Evolutionary conservation across 306 rosid genomes (phyloP), one percentile per base, ranked within the genome.

Genomic region (Nissolia schottii): DNA sequence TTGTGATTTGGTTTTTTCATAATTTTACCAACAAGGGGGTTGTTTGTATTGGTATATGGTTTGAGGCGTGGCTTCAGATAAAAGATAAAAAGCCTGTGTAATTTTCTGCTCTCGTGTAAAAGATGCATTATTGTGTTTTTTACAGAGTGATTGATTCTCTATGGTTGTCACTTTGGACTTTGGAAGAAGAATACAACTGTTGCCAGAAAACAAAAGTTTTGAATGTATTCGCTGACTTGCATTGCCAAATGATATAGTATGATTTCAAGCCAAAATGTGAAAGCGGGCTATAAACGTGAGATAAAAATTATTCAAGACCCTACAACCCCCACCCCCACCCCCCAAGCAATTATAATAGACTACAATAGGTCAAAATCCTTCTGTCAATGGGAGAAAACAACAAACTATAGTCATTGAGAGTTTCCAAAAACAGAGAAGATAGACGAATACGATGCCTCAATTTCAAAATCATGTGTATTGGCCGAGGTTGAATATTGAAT

Each of bases 51-150:
- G 59, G 78, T 45, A 37, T 13, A 25, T 81, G 75, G 71, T 79
- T 56, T 67, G 73, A 76, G 82, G 83, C 74, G 70, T 85, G 79
- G 79, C 80, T 74, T 83, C 72, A 70, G 82, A 74, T 77, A 27
- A 56, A 77, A 75, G 76, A 37, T 67, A 70, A 70, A 70, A 75
- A 76, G 74, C 37, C 83, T 76, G 70, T 49, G 77, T 15, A 49
- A n/a, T n/a, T 51, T 63, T 61, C 68, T 80, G 79, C 77, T 66
- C 76, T 20, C 69, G 32, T 64, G 66, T 73, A 78, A 69, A 70
- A 73, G 85, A 69, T 80, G 74, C 77, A 71, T 77, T 78, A 85
- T 80, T 79, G 76, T 80, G 29, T 10, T 76, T 28, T n/a, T 24
- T 8, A 64, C 76, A 78, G 73, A n/a, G n/a, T n/a, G n/a, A n/a